Evolutionary conservation across 768 basidiomycete species (phyloP).

Genomic region (Pleurotus giganteus): DNA sequence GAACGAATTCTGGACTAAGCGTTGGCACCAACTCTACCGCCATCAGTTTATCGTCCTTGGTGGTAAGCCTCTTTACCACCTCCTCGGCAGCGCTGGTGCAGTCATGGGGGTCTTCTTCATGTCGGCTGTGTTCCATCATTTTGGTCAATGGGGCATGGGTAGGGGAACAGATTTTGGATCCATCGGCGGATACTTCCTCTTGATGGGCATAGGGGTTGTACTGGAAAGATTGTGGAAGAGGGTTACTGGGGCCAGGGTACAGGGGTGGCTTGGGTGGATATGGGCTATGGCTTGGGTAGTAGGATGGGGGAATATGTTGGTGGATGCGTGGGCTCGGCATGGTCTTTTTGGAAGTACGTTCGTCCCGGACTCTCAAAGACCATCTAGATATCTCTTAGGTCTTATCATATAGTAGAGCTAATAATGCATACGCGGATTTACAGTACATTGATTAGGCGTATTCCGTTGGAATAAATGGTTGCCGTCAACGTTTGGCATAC

Average conservation of each 20-base stretch:
- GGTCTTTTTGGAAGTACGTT: constrained; percentile 41
- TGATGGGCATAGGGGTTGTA: constrained; percentile 51
- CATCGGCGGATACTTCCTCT: constrained; percentile 52
- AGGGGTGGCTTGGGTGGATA: constrained; percentile 45
- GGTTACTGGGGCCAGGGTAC: constrained; percentile 42
- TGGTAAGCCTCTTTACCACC: constrained; percentile 34
- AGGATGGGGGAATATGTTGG: constrained; percentile 43
- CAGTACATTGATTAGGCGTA: too few species aligned
- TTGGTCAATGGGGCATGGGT: constrained; percentile 58
- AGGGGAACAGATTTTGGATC: constrained; percentile 43
- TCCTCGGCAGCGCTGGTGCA: constrained; percentile 46
- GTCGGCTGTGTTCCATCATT: constrained; percentile 60
- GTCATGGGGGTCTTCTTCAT: constrained; percentile 58
- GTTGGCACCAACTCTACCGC: constrained; percentile 74
- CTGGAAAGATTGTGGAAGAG: constrained; percentile 47
- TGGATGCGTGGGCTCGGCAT: constrained; percentile 48
- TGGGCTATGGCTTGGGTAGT: constrained; percentile 53
- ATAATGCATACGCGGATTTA: neutral
- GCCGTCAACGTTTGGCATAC: constrained; percentile 5
- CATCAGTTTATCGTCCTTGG: constrained; percentile 55
- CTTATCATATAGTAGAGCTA: neutral
- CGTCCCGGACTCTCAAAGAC: constrained; percentile 31
- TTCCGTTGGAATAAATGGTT: too few species aligned
- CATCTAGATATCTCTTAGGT: constrained; percentile 27
- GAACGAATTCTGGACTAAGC: constrained; percentile 55